Conservation (phyloP, 345 rosid species). For the Rubroshorea leprosula region DNA sequence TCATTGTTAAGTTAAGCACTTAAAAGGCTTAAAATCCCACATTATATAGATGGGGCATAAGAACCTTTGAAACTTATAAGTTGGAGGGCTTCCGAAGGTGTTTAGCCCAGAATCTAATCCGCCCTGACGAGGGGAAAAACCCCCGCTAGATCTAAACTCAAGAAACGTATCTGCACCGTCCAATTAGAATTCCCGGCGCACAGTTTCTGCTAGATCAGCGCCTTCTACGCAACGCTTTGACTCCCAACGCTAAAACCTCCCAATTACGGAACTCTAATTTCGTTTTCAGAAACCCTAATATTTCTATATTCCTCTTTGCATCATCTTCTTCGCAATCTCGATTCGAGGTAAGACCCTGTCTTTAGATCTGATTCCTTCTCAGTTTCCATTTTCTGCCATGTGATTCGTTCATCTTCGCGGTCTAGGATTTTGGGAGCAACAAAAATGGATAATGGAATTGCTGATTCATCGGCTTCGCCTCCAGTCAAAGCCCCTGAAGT, state of each 20-base stretch:
- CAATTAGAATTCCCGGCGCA: not conserved
- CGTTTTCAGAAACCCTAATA: conserved; percentile 16
- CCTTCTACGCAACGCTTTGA: conserved; percentile 3
- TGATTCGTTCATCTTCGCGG: conserved; percentile 7
- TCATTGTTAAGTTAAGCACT: too few species aligned
- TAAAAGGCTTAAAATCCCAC: too few species aligned
- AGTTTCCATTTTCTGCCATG: not conserved
- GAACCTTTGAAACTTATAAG: too few species aligned
- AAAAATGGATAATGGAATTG: conserved; percentile 42
- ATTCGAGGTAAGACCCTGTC: conserved; percentile 12
- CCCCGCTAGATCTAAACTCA: conserved; percentile 13
- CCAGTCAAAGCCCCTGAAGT: conserved; percentile 34
- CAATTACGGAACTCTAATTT: not conserved
- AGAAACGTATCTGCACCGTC: conserved; percentile 6
- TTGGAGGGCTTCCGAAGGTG: too few species aligned
- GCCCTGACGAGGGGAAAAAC: too few species aligned
- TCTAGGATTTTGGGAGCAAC: conserved; percentile 1
- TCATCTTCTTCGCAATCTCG: not conserved
- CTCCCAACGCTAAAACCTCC: not conserved
- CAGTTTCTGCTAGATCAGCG: conserved; percentile 14
- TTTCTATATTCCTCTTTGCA: conserved; percentile 7
- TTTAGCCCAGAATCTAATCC: too few species aligned
- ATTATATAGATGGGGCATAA: too few species aligned
- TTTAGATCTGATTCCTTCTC: conserved; percentile 11
- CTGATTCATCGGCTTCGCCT: conserved; percentile 40